Evolutionary conservation across 2,329 filamentous ascomycete genomes (phyloP).

Genomic region (Colletotrichum siamense): DNA sequence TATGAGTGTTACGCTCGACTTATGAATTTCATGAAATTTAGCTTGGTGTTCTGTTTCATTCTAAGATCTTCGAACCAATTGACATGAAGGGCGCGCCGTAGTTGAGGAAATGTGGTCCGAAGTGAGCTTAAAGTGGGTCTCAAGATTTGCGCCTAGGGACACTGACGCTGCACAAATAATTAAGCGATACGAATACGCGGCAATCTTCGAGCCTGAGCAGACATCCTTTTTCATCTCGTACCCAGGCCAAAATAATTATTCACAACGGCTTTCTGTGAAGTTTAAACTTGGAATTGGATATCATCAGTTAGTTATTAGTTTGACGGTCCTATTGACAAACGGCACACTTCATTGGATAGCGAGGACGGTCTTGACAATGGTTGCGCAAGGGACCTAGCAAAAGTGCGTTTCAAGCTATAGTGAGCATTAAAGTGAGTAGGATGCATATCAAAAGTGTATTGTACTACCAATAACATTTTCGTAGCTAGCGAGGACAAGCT

Average conservation of each 20-base stretch:
- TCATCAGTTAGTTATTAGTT: fast-evolving
- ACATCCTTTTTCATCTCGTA: fast-evolving
- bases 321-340: neutral
- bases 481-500: too few relatives aligned
- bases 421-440: too few relatives aligned
- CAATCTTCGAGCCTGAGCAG: neutral
- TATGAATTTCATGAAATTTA: neutral
- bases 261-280: neutral
- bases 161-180: too few relatives aligned
- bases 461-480: too few relatives aligned
- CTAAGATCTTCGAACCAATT: neutral
- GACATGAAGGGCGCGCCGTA: conserved; percentile 2
- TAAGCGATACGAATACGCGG: neutral
- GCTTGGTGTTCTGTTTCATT: neutral
- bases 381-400: neutral
- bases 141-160: neutral
- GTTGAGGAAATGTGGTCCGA: neutral
- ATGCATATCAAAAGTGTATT: too few relatives aligned
- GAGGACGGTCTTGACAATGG: fast-evolving
- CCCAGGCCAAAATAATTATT: fast-evolving
- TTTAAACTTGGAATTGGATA: neutral
- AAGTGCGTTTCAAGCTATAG: neutral
- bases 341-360: neutral
- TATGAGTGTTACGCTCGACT: fast-evolving
- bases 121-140: neutral